Evolutionary conservation across 1,284 basidiomycete genomes (phyloP).

Genomic region (Apiotrichum akiyoshidainum): DNA sequence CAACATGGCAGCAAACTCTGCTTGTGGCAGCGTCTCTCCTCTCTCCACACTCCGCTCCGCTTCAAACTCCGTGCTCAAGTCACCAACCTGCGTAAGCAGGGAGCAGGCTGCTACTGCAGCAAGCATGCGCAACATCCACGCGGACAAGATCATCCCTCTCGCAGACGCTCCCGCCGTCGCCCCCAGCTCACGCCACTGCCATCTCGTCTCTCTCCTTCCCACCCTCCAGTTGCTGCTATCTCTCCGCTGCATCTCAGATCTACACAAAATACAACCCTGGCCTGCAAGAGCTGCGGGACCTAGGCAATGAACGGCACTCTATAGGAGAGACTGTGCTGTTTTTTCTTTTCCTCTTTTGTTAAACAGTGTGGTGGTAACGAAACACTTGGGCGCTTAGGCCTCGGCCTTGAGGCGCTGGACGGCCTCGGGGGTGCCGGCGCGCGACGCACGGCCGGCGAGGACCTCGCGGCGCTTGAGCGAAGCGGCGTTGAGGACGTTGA

Average conservation of each 20-base stretch:
- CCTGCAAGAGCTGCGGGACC: neutral
- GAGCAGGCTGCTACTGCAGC: too few relatives aligned
- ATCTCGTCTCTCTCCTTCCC: too few relatives aligned
- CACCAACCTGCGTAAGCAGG: too few relatives aligned
- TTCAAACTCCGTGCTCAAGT: too few relatives aligned
- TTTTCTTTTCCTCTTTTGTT: too few relatives aligned
- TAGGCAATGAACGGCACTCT: constrained; percentile 3
- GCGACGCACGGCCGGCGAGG: constrained; percentile 27
- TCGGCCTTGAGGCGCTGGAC: constrained; percentile 32
- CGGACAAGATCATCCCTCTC: too few relatives aligned
- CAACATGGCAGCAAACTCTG: neutral
- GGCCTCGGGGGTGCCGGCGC: constrained; percentile 18
- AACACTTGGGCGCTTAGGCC: neutral
- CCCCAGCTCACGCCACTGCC: too few relatives aligned
- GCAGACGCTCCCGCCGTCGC: too few relatives aligned
- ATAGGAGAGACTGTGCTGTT: neutral
- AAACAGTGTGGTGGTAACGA: neutral
- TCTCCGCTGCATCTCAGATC: constrained; percentile 2
- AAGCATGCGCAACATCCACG: too few relatives aligned
- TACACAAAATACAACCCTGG: constrained; percentile 8
- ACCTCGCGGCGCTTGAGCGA: constrained; percentile 38
- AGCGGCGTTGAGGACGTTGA: constrained; percentile 65
- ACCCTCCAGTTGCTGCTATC: neutral
- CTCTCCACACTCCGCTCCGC: neutral
- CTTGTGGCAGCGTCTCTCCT: neutral